These are phyloP conservation scores for Henckelia pumila DNA, from an alignment of 257 asterid genomes.

Conservation along the genomic window DNA sequence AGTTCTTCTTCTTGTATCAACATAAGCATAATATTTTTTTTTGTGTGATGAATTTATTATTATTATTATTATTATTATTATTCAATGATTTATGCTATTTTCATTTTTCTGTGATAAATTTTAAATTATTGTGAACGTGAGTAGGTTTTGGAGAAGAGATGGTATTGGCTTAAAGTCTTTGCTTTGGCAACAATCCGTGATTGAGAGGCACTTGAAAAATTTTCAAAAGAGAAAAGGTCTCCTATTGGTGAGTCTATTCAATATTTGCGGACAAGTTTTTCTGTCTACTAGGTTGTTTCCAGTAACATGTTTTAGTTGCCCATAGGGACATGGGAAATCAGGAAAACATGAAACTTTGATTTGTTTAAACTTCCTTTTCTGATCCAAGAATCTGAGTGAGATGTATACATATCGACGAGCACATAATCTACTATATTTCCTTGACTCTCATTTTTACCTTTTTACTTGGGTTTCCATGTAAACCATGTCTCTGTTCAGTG, in stretches of 20 bases:
- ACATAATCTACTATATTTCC: neutral
- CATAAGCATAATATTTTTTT: no score
- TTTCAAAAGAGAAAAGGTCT: conserved; percentile 86
- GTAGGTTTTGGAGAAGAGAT: conserved; percentile 92
- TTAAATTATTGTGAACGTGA: conserved; percentile 27
- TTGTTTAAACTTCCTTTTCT: neutral
- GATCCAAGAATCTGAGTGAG: conserved; percentile 1
- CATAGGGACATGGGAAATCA: neutral
- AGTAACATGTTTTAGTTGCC: neutral
- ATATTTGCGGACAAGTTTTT: conserved; percentile 4
- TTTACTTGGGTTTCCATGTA: neutral
- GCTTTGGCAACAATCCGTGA: conserved; percentile 91
- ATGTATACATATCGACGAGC: neutral
- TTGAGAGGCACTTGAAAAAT: conserved; percentile 88
- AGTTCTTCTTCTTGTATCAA: no score
- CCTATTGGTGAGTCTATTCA: conserved; percentile 66
- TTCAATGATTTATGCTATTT: conserved; percentile 1
- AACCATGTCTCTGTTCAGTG: neutral
- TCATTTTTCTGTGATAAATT: neutral
- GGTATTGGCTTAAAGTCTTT: conserved; percentile 98
- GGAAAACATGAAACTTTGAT: neutral
- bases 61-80: no score
- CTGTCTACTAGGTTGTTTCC: conserved; percentile 8
- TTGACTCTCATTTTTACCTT: neutral
- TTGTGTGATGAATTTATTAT: no score